Base-by-base conservation (phyloP, 768 basidiomycete species). In the Tricholoma matsutake region DNA sequence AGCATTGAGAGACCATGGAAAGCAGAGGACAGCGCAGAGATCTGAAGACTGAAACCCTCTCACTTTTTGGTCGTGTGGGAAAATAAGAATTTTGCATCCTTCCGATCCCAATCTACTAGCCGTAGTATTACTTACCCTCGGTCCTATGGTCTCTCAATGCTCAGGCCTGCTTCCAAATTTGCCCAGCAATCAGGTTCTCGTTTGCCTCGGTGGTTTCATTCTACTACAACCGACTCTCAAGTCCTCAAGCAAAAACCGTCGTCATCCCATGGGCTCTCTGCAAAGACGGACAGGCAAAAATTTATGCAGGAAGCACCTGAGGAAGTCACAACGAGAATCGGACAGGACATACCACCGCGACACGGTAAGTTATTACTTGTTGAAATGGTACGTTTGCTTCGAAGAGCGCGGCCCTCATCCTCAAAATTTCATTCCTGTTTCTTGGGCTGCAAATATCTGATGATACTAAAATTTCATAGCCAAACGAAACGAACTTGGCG, bases 401-500 rank as follows among this genome's bases (percentile, higher is more conserved):
- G 25, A 22, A 47, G 45, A 47, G 43, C 18, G 18, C 8, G 32
- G 22, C 34, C 0, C 45, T 29, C 9, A 29, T 57, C 16, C 16
- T 28, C 2, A 11, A 32, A 10, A 14, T 49, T 45, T 43, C 16
- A 20, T 10, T 47, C 22, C 16, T n/a, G 3, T n/a, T 35, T 25
- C 9, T 14, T 13, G 45, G 11, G 2, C 10, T n/a, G 25, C 6
- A 16, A 25, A 28, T 22, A 1, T 20, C 25, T 59, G 20, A 35
- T 58, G 31, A 41, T 18, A 10, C 39, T 28, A 14, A 52, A n/a
- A 4, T 52, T 1, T 10, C 32, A 60, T 59, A 87, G 87, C 81
- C 61, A 85, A 87, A 71, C 83, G 93, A 57, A 98, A 97, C 69
- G 85, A 89, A 62, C 80, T 94, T 43, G 96, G 96, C n/a, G 95